Evolutionary conservation across 2,329 filamentous ascomycete species (phyloP), one percentile per base, ranked within the genome.

Genomic region (Huntiella omanensis): DNA sequence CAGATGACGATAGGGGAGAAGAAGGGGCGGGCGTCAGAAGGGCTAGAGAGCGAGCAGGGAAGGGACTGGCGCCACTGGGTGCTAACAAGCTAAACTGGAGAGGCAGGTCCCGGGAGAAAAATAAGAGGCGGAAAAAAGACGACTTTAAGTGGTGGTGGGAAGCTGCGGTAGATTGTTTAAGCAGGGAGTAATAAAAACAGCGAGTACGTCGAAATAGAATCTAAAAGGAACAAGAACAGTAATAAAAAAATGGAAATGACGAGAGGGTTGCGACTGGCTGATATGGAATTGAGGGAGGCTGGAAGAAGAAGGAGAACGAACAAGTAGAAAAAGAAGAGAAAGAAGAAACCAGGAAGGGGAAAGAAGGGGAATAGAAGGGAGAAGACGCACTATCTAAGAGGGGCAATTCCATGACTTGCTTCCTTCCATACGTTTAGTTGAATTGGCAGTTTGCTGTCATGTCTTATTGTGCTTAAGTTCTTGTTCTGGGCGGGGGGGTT

Each of bases 221-320:
- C 28, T 13, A 39, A 45, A 44, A 32, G 15, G 22, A 28, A 28
- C 22, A 28, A 28, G 7, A 28, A 28, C 22, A 19, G 17, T 41
- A 36, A 34, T 40, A 35, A 36, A 11, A 11, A 19, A 41, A 41
- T 10, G 33, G 13, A 41, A 46, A 41, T 35, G 15, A 36, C 28
- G 22, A 28, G 22, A 28, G 22, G 22, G 22, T 28, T 28, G 22
- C 22, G 22, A 28, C 39, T 36, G 39, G 19, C 39, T 28, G 22
- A 28, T 28, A 28, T 46, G 16, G 33, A 45, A 41, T 45, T 49
- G 47, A 34, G 39, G 46, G 43, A 49, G 47, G 47, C 47, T 49
- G 43, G 47, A 49, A 43, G 22, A 28, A 33, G 13, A 33, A 50
- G 33, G 37, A 16, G 32, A 28, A 43, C 35, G 19, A 33, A 37